phyloP scores from a whole-genome alignment of 768 basidiomycete genomes.

The Podaxis pistillaris region DNA sequence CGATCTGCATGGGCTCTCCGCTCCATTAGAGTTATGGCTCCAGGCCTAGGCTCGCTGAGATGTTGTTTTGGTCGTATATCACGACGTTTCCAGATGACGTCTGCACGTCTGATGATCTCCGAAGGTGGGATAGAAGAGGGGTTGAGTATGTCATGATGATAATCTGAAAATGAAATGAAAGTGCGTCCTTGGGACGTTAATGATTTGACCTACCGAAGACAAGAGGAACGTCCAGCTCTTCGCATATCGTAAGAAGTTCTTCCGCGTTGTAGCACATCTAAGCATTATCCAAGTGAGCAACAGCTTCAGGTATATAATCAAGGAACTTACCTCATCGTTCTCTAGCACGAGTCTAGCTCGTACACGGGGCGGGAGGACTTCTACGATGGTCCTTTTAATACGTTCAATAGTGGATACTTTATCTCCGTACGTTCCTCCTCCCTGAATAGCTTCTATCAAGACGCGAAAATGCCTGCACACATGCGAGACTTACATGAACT shows the following conservation, averaged over 20 bases:
- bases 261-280: constrained; percentile 85
- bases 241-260: constrained; percentile 83
- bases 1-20: constrained; percentile 84
- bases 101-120: constrained; percentile 72
- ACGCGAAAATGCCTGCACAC: neutral
- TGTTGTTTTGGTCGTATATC: constrained; percentile 92
- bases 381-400: constrained; percentile 67
- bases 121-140: constrained; percentile 58
- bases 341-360: constrained; percentile 82
- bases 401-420: constrained; percentile 69
- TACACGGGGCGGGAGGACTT: constrained; percentile 58
- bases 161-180: constrained; percentile 41
- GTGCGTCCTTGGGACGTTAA: neutral
- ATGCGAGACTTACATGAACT: constrained; percentile 57
- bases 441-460: constrained; percentile 34
- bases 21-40: constrained; percentile 83
- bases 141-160: constrained; percentile 79
- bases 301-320: neutral
- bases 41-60: constrained; percentile 84
- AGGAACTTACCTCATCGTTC: constrained; percentile 76
- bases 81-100: constrained; percentile 68
- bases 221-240: constrained; percentile 76
- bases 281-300: neutral
- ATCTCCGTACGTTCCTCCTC: constrained; percentile 82
- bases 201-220: constrained; percentile 47